A percentile compares a stretch with the other conserved stretches of the same genome.
Conservation (phyloP, 345 rosid species). For the Sonneratia caseolaris region DNA sequence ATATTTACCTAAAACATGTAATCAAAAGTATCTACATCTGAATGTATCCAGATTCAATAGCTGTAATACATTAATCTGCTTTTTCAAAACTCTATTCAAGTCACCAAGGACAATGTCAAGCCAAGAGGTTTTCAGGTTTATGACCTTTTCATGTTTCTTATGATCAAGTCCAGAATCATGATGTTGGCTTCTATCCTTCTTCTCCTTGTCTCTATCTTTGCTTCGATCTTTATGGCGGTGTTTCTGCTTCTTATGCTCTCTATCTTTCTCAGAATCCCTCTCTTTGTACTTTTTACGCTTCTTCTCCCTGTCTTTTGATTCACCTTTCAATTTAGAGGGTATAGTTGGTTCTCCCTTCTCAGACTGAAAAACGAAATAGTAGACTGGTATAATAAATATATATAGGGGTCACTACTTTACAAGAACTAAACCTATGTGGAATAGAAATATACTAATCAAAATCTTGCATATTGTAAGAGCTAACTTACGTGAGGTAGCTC, state of each 20-base stretch:
- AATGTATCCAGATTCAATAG: no score
- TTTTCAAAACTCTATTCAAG: conserved; percentile 4
- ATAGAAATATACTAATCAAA: background rate
- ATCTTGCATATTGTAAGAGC: no score
- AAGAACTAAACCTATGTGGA: no score
- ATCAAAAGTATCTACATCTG: no score
- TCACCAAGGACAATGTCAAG: conserved; percentile 21
- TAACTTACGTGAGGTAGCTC: conserved; percentile 58
- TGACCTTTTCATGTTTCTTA: conserved; percentile 85
- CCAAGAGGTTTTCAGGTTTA: conserved; percentile 3
- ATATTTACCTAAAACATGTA: no score
- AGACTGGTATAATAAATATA: no score
- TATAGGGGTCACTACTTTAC: no score
- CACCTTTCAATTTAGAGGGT: conserved; percentile 61
- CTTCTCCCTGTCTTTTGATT: conserved; percentile 79
- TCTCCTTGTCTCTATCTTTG: conserved; percentile 77
- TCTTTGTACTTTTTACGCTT: conserved; percentile 88
- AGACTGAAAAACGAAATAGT: conserved; percentile 21
- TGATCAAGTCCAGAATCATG: conserved; percentile 69
- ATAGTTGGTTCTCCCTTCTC: conserved; percentile 81
- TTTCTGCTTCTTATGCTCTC: conserved; percentile 88
- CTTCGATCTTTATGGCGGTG: conserved; percentile 75
- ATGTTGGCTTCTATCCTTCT: conserved; percentile 69
- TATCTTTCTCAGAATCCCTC: conserved; percentile 76
- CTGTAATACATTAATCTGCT: no score